Percentiles rank a stretch among this genome's conserved stretches.
Conservation (phyloP, 2,329 filamentous ascomycete species). For the Aureobasidium sp. region DNA sequence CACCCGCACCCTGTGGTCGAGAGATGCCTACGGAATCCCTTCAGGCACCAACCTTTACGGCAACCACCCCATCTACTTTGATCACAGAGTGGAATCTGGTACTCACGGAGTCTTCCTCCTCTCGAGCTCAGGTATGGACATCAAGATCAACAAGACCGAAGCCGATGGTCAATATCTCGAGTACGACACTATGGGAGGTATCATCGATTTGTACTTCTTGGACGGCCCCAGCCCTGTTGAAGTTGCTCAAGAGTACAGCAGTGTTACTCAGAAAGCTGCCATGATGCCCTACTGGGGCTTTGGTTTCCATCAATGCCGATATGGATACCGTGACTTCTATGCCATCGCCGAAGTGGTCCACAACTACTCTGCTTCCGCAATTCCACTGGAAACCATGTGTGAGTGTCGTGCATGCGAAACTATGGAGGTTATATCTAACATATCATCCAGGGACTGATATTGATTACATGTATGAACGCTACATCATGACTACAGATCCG, state of each 20-base stretch:
- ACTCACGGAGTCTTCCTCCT: constrained; percentile 60
- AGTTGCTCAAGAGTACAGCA: constrained; percentile 42
- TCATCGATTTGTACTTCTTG: constrained; percentile 56
- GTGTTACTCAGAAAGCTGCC: constrained; percentile 39
- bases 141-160: constrained; percentile 58
- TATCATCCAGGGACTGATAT: too few species aligned
- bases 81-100: constrained; percentile 50
- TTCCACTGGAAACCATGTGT: constrained; percentile 62
- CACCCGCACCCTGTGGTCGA: constrained; percentile 46
- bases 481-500: constrained; percentile 57
- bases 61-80: constrained; percentile 64
- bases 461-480: constrained; percentile 31
- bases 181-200: constrained; percentile 69
- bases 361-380: constrained; percentile 56
- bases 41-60: constrained; percentile 60
- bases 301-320: constrained; percentile 42
- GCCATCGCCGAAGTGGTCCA: constrained; percentile 57
- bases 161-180: constrained; percentile 58
- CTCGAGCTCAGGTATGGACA: constrained; percentile 67
- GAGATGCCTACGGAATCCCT: constrained; percentile 54
- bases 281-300: constrained; percentile 47
- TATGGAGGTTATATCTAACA: too few species aligned
- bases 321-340: constrained; percentile 49
- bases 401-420: too few species aligned
- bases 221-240: constrained; percentile 38